Percentiles rank a stretch among this genome's conserved stretches.
These are phyloP conservation scores for Knufia petricola DNA, from an alignment of 2,329 filamentous ascomycete genomes.

Conservation along the genomic window DNA sequence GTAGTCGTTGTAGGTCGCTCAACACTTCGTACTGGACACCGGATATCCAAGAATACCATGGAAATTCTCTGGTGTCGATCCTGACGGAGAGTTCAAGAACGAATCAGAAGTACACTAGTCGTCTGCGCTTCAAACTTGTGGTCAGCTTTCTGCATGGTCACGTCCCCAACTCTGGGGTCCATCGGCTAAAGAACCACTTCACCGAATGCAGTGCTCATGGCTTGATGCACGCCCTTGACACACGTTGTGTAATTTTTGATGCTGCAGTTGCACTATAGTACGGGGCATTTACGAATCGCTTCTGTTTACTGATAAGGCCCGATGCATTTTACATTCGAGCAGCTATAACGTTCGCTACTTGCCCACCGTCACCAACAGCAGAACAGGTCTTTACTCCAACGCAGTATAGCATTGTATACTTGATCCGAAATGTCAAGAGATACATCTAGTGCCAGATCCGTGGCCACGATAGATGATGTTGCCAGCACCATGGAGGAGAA, in stretches of 20 bases:
- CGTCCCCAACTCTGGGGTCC: background rate
- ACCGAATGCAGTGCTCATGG: background rate
- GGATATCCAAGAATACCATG: too few species aligned
- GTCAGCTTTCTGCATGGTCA: background rate
- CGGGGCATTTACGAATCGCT: too few species aligned
- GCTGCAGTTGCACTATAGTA: background rate
- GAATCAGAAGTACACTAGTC: too few species aligned
- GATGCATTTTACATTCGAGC: background rate
- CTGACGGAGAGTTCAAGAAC: too few species aligned
- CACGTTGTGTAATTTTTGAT: background rate
- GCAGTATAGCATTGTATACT: too few species aligned
- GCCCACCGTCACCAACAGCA: background rate
- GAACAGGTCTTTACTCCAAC: too few species aligned
- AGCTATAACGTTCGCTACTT: background rate
- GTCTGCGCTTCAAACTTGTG: background rate
- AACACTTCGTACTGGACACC: too few species aligned
- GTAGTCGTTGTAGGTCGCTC: too few species aligned
- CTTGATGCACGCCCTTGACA: background rate
- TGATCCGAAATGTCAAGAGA: too few species aligned
- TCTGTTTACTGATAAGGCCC: too few species aligned
- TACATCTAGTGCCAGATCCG: too few species aligned
- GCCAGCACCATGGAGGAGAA: conserved; percentile 1
- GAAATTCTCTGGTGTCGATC: too few species aligned
- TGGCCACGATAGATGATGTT: background rate
- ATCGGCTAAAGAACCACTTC: background rate